Evolutionary conservation across 768 basidiomycete genomes (phyloP).

Genomic region (Coprinopsis marcescibilis): DNA sequence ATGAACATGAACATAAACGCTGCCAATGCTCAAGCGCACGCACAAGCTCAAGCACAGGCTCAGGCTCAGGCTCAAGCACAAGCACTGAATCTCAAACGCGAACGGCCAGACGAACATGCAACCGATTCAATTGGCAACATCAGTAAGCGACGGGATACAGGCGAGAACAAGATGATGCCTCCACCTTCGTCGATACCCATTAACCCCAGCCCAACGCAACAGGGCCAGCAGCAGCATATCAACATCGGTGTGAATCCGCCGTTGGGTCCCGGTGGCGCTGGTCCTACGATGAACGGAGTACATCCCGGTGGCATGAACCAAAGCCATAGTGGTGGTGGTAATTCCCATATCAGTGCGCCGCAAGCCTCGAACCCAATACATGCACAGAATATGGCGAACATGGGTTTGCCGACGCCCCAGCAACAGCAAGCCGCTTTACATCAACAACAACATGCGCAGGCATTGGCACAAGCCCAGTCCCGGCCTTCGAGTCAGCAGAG

Average conservation of each 20-base stretch:
- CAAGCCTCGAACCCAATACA: neutral
- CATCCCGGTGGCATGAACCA: slow-evolving; percentile 3
- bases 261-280: slow-evolving; percentile 17
- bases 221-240: slow-evolving; percentile 12
- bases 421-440: neutral
- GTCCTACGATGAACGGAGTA: slow-evolving; percentile 15
- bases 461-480: neutral
- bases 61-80: too few species aligned
- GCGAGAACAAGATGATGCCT: slow-evolving; percentile 53
- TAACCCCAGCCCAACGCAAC: slow-evolving; percentile 13
- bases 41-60: slow-evolving; percentile 13
- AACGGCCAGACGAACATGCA: slow-evolving; percentile 45
- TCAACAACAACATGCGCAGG: slow-evolving; percentile 1
- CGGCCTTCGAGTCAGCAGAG: slow-evolving; percentile 8
- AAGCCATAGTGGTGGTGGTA: slow-evolving; percentile 17
- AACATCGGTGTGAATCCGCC: slow-evolving; percentile 11
- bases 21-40: too few species aligned
- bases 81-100: slow-evolving; percentile 52
- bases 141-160: slow-evolving; percentile 66
- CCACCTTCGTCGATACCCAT: slow-evolving; percentile 34
- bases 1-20: too few species aligned
- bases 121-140: slow-evolving; percentile 25
- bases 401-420: too few species aligned
- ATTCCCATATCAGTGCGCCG: slow-evolving; percentile 8
- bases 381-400: neutral